These are phyloP conservation scores for Asterella californica DNA, from an alignment of 225 moss, liverwort and hornwort genomes.

Conservation along the genomic window DNA sequence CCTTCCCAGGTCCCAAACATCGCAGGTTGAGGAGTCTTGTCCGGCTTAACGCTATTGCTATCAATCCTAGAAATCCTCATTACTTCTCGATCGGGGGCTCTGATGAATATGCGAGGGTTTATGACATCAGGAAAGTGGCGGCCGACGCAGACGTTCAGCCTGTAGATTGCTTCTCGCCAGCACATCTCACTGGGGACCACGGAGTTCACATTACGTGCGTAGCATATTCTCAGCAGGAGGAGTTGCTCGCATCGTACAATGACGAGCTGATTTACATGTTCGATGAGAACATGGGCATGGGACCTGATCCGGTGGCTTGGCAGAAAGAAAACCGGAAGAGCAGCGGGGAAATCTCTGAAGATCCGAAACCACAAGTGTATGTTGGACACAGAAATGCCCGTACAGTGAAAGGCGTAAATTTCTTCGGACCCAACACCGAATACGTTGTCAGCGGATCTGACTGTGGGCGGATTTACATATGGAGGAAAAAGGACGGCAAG, in stretches of 20 bases:
- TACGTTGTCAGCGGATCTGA: conserved; percentile 92
- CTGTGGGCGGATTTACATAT: conserved; percentile 87
- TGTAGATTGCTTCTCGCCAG: conserved; percentile 72
- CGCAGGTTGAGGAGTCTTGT: conserved; percentile 41
- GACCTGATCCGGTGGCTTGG: conserved; percentile 49
- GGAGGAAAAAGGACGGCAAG: conserved; percentile 78
- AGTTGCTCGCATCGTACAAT: conserved; percentile 82
- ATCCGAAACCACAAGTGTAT: conserved; percentile 57
- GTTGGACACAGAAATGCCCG: conserved; percentile 76
- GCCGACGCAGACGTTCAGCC: conserved; percentile 61
- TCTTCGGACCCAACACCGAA: conserved; percentile 87
- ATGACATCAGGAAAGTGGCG: conserved; percentile 70
- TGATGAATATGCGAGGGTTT: conserved; percentile 58
- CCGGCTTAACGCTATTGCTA: conserved; percentile 69
- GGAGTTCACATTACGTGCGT: conserved; percentile 75
- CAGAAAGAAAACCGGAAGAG: background rate
- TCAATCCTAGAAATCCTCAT: conserved; percentile 73
- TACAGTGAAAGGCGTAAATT: conserved; percentile 92
- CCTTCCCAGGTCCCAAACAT: conserved; percentile 43
- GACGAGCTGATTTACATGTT: conserved; percentile 88
- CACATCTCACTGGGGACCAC: conserved; percentile 58
- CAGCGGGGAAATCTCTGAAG: conserved; percentile 17
- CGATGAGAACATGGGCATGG: conserved; percentile 72
- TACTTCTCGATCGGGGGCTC: conserved; percentile 85
- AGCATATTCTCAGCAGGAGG: conserved; percentile 86